Conservation (phyloP, 306 rosid species). For the Cucumis hystrix region DNA sequence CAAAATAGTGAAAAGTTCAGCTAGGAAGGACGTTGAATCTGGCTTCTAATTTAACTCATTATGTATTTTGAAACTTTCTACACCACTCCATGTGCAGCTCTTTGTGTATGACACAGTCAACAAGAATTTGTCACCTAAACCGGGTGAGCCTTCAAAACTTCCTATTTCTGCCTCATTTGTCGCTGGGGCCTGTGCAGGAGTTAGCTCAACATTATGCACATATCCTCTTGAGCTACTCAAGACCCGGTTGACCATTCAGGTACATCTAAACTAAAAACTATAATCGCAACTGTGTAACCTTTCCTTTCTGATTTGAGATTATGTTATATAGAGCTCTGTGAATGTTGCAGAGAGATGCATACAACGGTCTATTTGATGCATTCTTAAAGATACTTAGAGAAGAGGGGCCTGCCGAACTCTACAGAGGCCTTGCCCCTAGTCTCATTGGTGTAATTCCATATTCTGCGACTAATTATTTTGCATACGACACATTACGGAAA, state of each 20-base stretch:
- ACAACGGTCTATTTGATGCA: slow-evolving; percentile 44
- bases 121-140: slow-evolving; percentile 38
- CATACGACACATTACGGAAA: slow-evolving; percentile 57
- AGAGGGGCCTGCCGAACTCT: slow-evolving; percentile 72
- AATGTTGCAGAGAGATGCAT: slow-evolving; percentile 49
- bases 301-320: neutral
- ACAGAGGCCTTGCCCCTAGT: slow-evolving; percentile 67
- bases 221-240: slow-evolving; percentile 74
- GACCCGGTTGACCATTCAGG: slow-evolving; percentile 63
- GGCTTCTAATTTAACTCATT: neutral
- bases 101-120: slow-evolving; percentile 59
- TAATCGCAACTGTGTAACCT: neutral
- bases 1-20: neutral
- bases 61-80: neutral
- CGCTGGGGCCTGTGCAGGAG: slow-evolving; percentile 76
- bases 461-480: slow-evolving; percentile 67
- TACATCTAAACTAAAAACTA: neutral
- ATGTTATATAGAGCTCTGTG: neutral
- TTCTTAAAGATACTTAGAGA: slow-evolving; percentile 34
- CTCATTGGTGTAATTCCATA: slow-evolving; percentile 68
- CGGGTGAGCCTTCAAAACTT: slow-evolving; percentile 33
- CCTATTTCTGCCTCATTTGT: slow-evolving; percentile 46
- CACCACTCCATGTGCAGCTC: slow-evolving; percentile 31
- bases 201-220: slow-evolving; percentile 58
- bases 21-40: neutral